Evolutionary conservation across 371 early-diverging fungal genomes (phyloP), one percentile per base, ranked within the genome.

Genomic region (Dichotomocladium elegans): DNA sequence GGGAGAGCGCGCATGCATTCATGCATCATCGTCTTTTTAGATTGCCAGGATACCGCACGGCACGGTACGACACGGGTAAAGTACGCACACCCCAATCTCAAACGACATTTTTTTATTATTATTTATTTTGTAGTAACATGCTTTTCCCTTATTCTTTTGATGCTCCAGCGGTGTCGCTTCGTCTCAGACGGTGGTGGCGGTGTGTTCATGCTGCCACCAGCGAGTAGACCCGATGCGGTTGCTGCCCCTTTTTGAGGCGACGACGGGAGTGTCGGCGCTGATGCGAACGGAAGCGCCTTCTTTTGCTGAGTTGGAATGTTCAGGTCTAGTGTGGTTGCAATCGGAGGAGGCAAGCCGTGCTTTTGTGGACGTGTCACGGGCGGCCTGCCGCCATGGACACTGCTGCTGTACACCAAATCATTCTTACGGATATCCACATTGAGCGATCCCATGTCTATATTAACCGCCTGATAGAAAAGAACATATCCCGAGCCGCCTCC

Each of bases 401-500:
- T 44, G n/a, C 9, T 21, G 15, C 31, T 24, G 28, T 25, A 41
- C 43, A 60, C 54, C 44, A 47, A 26, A 17, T 58, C 61, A 42
- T 31, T 40, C 51, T 59, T 26, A 54, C 49, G 45, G 41, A 60
- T 25, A 71, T 57, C 55, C 15, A 70, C 53, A 43, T 68, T 56
- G 24, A 72, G 51, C 7, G 61, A 53, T 19, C 68, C 72, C 68
- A 75, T 68, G 40, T 60, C 56, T n/a, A 76, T 47, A 61, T 76
- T 64, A 2, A 68, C 64, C 1, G 88, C 81, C 57, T 88, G 85
- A 47, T 92, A 93, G 55, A 93, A 90, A 33, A 93, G 60, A 3
- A 93, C 87, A 59, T 93, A 93, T 1, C 91, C 92, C 9, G 88
- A 89, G 21, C 90, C 93, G 55, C 79, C 79, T 29, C 83, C 86